phyloP scores from a whole-genome alignment of 768 basidiomycete species.

The Gymnopilus dilepis region DNA sequence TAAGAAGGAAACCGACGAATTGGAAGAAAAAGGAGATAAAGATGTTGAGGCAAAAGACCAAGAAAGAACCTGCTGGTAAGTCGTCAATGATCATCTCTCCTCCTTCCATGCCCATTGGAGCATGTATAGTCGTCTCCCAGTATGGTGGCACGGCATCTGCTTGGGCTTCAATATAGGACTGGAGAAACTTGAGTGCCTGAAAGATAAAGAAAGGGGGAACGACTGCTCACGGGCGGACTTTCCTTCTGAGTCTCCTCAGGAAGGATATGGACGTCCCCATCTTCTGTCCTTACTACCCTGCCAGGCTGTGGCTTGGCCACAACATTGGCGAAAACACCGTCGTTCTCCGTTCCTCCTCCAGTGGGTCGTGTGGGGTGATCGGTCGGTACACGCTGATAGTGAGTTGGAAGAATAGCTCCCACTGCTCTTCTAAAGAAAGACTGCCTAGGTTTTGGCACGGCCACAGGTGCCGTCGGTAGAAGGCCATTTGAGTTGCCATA shows the following conservation, averaged over 20 bases:
- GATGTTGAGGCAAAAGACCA: constrained; percentile 76
- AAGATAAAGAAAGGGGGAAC: not conserved
- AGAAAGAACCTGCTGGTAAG: constrained; percentile 80
- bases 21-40: constrained; percentile 97
- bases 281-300: constrained; percentile 49
- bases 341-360: constrained; percentile 83
- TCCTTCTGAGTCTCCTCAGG: constrained; percentile 86
- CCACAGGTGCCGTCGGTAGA: constrained; percentile 56
- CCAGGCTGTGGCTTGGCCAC: constrained; percentile 79
- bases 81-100: constrained; percentile 86
- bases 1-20: constrained; percentile 91
- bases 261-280: constrained; percentile 64
- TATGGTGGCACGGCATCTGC: constrained; percentile 92
- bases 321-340: constrained; percentile 96
- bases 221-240: constrained; percentile 79
- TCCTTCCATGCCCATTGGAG: constrained; percentile 60
- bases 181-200: not conserved
- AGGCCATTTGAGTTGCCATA: constrained; percentile 76
- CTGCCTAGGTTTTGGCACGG: constrained; percentile 38
- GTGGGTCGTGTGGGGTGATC: constrained; percentile 37
- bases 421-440: constrained; percentile 66
- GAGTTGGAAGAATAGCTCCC: constrained; percentile 67
- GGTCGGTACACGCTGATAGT: constrained; percentile 61
- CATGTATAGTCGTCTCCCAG: constrained; percentile 95
- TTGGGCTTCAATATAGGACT: constrained; percentile 89